These are phyloP conservation scores for Dunaliella salina DNA, from an alignment of 163 green algal genomes.

Conservation along the genomic window DNA sequence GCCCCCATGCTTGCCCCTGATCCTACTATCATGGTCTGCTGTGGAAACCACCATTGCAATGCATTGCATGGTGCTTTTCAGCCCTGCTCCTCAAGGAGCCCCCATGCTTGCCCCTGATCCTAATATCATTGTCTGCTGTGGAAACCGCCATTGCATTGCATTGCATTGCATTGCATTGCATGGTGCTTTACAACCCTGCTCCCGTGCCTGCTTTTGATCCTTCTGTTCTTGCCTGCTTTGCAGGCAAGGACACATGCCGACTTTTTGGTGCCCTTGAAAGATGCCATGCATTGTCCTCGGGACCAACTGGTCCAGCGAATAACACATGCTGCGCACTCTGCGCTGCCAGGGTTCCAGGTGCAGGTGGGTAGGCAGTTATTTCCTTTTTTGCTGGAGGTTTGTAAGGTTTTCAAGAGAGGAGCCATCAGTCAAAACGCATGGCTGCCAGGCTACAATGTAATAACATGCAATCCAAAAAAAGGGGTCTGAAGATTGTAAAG, in stretches of 20 bases:
- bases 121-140: background rate
- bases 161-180: background rate
- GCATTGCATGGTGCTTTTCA: background rate
- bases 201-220: no score
- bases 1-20: no score
- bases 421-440: background rate
- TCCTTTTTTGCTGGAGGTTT: constrained; percentile 8
- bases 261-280: constrained; percentile 60
- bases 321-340: constrained; percentile 14
- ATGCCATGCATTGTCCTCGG: constrained; percentile 30
- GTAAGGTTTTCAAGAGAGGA: background rate
- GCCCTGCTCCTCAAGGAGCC: background rate
- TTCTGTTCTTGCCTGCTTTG: no score
- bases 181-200: background rate
- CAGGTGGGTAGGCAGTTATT: constrained; percentile 23
- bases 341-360: constrained; percentile 26
- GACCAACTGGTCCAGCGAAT: constrained; percentile 8
- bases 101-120: background rate
- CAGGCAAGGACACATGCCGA: constrained; percentile 55
- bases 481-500: background rate
- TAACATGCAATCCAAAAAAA: background rate
- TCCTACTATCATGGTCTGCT: no score
- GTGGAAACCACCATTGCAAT: background rate
- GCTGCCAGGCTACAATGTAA: background rate
- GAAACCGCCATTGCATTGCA: background rate